Evolutionary conservation across 345 rosid species (phyloP).

Genomic region (Bruguiera sexangula): DNA sequence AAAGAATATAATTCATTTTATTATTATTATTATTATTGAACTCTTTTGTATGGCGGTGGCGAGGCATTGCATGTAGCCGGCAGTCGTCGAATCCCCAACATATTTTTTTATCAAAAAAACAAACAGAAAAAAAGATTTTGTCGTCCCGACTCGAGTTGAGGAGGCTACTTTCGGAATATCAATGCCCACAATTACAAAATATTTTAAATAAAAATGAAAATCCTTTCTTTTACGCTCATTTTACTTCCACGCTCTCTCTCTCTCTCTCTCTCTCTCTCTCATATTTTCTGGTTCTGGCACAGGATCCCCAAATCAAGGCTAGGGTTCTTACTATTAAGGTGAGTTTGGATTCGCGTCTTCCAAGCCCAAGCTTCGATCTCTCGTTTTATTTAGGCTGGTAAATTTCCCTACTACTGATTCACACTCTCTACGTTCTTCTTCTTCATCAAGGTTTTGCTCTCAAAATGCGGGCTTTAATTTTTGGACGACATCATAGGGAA

Average conservation of each 20-base stretch:
- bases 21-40: no score
- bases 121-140: no score
- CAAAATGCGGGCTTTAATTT: background rate
- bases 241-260: background rate
- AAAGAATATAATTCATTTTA: no score
- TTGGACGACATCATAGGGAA: background rate
- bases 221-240: no score
- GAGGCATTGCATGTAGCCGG: no score
- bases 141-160: no score
- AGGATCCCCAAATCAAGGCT: slow-evolving; percentile 36
- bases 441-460: slow-evolving; percentile 1
- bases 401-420: background rate
- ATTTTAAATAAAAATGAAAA: no score
- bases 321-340: slow-evolving; percentile 22
- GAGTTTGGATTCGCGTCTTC: background rate
- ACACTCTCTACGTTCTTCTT: background rate
- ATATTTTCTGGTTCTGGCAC: background rate
- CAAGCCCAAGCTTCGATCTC: slow-evolving; percentile 1
- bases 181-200: no score
- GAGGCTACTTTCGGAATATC: no score
- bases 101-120: no score
- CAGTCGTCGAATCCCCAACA: no score
- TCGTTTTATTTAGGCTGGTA: background rate
- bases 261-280: slow-evolving; percentile 14
- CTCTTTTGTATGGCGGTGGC: no score